phyloP scores from a whole-genome alignment of 805 yeast species.

The Cyberlindnera xylosilytica region DNA sequence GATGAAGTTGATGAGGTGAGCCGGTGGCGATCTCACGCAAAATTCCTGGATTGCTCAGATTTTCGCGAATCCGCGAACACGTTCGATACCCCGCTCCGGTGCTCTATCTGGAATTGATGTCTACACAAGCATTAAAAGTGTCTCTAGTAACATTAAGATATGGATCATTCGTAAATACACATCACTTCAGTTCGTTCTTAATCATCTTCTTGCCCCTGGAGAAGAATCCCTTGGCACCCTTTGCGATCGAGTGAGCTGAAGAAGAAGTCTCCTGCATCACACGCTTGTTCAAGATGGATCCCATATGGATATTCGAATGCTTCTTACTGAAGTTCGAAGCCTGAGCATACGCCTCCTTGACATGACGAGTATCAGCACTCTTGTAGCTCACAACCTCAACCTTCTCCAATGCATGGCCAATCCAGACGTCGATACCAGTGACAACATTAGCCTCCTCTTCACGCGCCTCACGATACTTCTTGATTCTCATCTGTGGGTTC shows the following conservation, averaged over 20 bases:
- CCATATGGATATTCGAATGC: constrained; percentile 38
- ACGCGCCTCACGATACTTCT: constrained; percentile 41
- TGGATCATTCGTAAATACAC: too few species aligned
- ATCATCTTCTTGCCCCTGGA: constrained; percentile 53
- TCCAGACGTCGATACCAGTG: constrained; percentile 59
- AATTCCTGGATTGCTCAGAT: too few species aligned
- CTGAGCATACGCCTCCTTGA: constrained; percentile 62
- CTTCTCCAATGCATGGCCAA: constrained; percentile 34
- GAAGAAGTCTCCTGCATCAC: constrained; percentile 50
- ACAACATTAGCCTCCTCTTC: constrained; percentile 42
- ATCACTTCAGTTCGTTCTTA: constrained; percentile 24
- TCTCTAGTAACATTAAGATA: too few species aligned
- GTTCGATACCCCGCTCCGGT: too few species aligned
- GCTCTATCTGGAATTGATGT: too few species aligned
- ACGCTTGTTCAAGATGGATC: constrained; percentile 48
- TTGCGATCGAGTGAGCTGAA: constrained; percentile 46
- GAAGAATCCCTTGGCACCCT: constrained; percentile 55
- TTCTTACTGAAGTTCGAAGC: constrained; percentile 34
- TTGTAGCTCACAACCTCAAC: constrained; percentile 28
- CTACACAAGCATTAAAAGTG: too few species aligned
- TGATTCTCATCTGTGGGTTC: constrained; percentile 41
- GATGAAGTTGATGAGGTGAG: too few species aligned
- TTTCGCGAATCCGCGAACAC: too few species aligned
- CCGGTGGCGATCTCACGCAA: too few species aligned
- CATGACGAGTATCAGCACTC: constrained; percentile 37